Conservation (phyloP, 2,329 filamentous ascomycete genomes). For the Aspergillus viridinutans region DNA sequence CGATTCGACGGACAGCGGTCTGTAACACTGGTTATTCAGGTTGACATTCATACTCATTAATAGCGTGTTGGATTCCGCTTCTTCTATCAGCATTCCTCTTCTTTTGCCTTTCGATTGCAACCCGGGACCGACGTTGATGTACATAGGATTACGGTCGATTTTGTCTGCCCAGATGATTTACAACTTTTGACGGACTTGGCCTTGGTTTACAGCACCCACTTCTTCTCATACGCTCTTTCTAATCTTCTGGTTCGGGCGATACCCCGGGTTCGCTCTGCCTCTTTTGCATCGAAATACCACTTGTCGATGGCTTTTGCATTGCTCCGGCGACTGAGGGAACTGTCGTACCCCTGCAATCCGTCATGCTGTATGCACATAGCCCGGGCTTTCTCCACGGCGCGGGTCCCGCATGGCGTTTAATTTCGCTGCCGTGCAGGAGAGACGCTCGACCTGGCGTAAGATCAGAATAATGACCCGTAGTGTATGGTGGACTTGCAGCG, state of each 20-base stretch:
- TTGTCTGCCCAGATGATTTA: conserved; percentile 9
- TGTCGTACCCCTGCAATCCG: background rate
- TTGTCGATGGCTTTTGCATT: background rate
- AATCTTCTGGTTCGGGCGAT: conserved; percentile 1
- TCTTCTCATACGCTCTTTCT: conserved; percentile 6
- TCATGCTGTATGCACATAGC: too few relatives aligned
- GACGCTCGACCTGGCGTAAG: background rate
- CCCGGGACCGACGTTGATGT: conserved; percentile 12
- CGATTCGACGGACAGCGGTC: conserved; percentile 16
- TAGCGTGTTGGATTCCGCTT: conserved; percentile 20
- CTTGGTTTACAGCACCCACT: conserved; percentile 2
- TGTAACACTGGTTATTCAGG: conserved; percentile 9
- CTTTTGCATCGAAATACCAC: background rate
- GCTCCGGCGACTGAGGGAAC: background rate
- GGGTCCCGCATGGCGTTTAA: background rate
- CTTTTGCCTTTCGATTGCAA: conserved; percentile 2
- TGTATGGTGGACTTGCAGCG: background rate
- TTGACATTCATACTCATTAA: conserved; percentile 18
- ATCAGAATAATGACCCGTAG: background rate
- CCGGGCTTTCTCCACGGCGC: background rate
- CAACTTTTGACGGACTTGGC: conserved; percentile 3
- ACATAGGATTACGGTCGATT: conserved; percentile 15
- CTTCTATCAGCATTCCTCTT: conserved; percentile 2
- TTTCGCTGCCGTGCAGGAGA: background rate
- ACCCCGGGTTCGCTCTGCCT: background rate